Evolutionary conservation across 139 green algal species (phyloP).

Genomic region (Nannochloris sp.): DNA sequence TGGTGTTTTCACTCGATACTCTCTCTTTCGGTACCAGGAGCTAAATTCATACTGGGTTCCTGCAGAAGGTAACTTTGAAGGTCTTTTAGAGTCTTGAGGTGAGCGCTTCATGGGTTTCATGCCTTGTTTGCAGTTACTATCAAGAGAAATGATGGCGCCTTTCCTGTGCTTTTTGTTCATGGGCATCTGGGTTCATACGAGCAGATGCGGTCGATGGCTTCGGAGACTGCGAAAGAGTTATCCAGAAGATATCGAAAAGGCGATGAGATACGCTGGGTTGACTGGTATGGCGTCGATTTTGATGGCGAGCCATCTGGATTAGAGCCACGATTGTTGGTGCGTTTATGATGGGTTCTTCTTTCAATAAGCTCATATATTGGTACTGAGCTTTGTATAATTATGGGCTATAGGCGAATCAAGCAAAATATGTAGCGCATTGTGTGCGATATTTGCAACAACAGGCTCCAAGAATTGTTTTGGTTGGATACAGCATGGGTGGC

Average conservation of each 20-base stretch:
- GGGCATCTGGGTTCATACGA: constrained; percentile 24
- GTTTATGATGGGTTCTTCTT: neutral
- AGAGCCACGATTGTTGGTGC: neutral
- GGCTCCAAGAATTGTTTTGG: neutral
- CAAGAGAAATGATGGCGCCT: neutral
- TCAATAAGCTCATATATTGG: too few relatives aligned
- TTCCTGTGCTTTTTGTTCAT: constrained; percentile 31
- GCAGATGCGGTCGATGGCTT: constrained; percentile 26
- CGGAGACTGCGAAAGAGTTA: constrained; percentile 7
- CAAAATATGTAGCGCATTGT: constrained; percentile 5
- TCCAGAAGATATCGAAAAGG: constrained; percentile 2
- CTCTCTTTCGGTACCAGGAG: constrained; percentile 17
- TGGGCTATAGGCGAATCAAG: neutral
- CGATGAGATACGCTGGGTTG: neutral
- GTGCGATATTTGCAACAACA: neutral
- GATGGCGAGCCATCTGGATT: constrained; percentile 11
- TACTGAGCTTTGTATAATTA: neutral
- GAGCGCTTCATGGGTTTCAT: neutral
- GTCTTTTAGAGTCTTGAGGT: neutral
- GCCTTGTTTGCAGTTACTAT: neutral
- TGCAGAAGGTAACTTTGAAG: neutral
- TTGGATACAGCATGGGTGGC: constrained; percentile 15
- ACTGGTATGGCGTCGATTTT: constrained; percentile 7
- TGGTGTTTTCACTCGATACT: constrained; percentile 1
- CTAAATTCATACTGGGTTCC: neutral